phyloP scores from a whole-genome alignment of 306 rosid species.

The Crataegus laevigata region DNA sequence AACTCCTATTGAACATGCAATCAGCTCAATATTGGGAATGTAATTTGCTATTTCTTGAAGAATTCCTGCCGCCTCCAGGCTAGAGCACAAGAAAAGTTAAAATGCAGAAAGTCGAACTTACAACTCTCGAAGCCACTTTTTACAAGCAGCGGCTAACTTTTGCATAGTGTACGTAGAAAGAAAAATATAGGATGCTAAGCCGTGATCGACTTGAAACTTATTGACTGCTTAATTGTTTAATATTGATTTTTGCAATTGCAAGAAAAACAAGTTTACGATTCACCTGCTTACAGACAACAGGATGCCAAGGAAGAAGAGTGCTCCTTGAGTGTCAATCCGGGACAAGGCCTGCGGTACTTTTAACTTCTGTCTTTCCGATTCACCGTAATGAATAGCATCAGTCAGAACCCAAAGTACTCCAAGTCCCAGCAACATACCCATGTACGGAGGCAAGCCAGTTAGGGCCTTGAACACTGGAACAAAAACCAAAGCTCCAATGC shows the following conservation, averaged over 20 bases:
- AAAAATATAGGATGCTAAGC: background rate
- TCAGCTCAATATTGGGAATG: slow-evolving; percentile 55
- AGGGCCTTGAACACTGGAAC: slow-evolving; percentile 88
- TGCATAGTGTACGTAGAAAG: background rate
- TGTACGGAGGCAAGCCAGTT: slow-evolving; percentile 89
- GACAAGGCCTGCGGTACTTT: slow-evolving; percentile 96
- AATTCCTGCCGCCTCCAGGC: slow-evolving; percentile 87
- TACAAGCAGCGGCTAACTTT: background rate
- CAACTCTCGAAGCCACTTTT: background rate
- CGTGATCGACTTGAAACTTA: background rate
- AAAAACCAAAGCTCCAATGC: slow-evolving; percentile 78
- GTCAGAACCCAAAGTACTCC: slow-evolving; percentile 96
- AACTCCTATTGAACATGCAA: slow-evolving; percentile 72
- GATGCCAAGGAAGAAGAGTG: slow-evolving; percentile 88
- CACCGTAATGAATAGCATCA: slow-evolving; percentile 96
- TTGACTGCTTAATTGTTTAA: background rate
- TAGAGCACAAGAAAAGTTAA: slow-evolving; percentile 22
- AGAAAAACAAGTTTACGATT: slow-evolving; percentile 4
- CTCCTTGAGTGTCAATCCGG: slow-evolving; percentile 92
- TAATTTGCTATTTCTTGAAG: slow-evolving; percentile 83
- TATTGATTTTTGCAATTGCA: background rate
- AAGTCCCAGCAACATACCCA: slow-evolving; percentile 93
- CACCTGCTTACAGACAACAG: slow-evolving; percentile 89
- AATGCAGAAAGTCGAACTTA: background rate
- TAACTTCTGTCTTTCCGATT: slow-evolving; percentile 82